Conservation (phyloP, 768 basidiomycete species). For the Basidioascus undulatus region DNA sequence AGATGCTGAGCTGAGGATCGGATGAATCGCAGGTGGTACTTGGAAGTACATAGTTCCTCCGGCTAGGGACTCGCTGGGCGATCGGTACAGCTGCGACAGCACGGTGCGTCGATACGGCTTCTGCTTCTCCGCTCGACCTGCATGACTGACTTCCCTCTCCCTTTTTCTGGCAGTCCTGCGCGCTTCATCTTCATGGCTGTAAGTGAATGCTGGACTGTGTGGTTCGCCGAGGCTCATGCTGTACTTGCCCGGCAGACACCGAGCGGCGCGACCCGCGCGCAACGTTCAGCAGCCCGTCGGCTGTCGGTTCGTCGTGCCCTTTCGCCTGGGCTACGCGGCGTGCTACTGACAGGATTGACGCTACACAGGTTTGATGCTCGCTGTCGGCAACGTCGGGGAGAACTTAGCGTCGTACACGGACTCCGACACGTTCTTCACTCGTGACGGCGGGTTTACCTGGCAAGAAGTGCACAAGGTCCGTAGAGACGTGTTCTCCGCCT, state of each 20-base stretch:
- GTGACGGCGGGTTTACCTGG: conserved; percentile 94
- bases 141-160: neutral
- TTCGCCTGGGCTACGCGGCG: no score
- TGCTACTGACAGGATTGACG: no score
- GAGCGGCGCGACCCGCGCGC: conserved; percentile 72
- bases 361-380: conserved; percentile 56
- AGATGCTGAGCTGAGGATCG: neutral
- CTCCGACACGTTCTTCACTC: conserved; percentile 83
- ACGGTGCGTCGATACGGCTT: conserved; percentile 27
- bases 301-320: no score
- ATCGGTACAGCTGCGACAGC: conserved; percentile 38
- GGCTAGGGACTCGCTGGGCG: conserved; percentile 43
- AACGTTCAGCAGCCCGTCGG: conserved; percentile 77
- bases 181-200: conserved; percentile 82
- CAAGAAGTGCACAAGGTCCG: conserved; percentile 97
- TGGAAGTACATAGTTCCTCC: conserved; percentile 74
- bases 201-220: no score
- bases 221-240: no score
- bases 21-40: conserved; percentile 34
- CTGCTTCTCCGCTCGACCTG: neutral
- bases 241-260: no score
- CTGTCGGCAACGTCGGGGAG: conserved; percentile 86
- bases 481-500: no score
- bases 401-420: conserved; percentile 53
- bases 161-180: conserved; percentile 34